These are phyloP conservation scores for Amanita subjunquillea DNA, from an alignment of 768 basidiomycete genomes.

Conservation along the genomic window DNA sequence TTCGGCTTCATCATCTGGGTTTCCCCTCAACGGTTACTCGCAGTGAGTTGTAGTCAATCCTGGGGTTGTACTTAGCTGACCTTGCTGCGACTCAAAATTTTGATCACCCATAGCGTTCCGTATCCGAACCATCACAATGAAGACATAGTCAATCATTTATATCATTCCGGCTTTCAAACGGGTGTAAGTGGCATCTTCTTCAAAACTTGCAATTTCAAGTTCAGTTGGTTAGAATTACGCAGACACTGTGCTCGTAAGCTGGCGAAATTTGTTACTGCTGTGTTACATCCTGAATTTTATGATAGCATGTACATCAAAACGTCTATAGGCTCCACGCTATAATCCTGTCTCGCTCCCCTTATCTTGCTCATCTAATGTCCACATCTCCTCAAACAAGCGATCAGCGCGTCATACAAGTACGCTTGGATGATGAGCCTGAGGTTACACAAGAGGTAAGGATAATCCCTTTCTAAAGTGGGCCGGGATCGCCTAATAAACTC, in stretches of 20 bases:
- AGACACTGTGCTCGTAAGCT: slow-evolving; percentile 66
- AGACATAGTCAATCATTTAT: slow-evolving; percentile 69
- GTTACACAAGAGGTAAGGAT: slow-evolving; percentile 72
- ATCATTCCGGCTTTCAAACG: slow-evolving; percentile 71
- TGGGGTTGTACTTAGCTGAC: no score
- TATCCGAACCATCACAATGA: slow-evolving; percentile 61
- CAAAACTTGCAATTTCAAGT: slow-evolving; percentile 6
- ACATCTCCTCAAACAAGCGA: slow-evolving; percentile 60
- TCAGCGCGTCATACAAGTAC: slow-evolving; percentile 62
- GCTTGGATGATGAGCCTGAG: slow-evolving; percentile 70
- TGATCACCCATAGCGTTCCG: slow-evolving; percentile 22
- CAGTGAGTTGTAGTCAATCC: slow-evolving; percentile 33
- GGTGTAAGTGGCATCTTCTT: slow-evolving; percentile 44
- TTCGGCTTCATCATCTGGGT: slow-evolving; percentile 29
- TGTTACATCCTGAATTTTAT: slow-evolving; percentile 2
- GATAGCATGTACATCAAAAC: slow-evolving; percentile 65
- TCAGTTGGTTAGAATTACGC: slow-evolving; percentile 56
- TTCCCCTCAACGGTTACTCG: slow-evolving; percentile 46
- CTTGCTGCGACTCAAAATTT: neutral
- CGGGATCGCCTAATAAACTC: slow-evolving; percentile 8
- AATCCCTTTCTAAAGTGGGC: neutral
- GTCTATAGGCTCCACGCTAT: slow-evolving; percentile 75
- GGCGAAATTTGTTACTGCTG: slow-evolving; percentile 1
- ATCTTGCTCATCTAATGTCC: slow-evolving; percentile 81
- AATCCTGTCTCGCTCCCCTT: slow-evolving; percentile 81